Base-by-base conservation (phyloP, 345 rosid genomes). In the Viola odorata region DNA sequence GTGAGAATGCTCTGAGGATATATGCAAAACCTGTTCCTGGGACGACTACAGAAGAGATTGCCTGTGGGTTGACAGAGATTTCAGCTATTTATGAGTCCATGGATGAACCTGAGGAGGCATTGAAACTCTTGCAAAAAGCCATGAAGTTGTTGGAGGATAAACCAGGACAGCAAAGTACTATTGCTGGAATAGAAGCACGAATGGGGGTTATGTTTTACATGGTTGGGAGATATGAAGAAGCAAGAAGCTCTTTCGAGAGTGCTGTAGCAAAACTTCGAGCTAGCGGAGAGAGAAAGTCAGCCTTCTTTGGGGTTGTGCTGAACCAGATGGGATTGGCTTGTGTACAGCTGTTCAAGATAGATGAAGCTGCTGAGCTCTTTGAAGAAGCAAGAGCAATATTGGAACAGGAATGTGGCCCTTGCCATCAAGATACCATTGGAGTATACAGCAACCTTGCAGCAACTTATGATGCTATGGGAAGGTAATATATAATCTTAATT, bases 251-350 rank as follows among this genome's bases (percentile, higher is more conserved):
- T 17, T 95, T 95, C 55, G 98, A 81, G 80, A 85, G 89, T 50
- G 91, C 99, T 10, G 81, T 91, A 48, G 67, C 79, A 9, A 95
- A 91, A 67, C 96, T 95, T 57, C 77, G 98, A 54, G 85, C 84
- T 10, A 80, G 96, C 8, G 99, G 98, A 23, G 99, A 95, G 80
- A 81, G 89, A 78, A 95, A 91, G 55, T 91, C 97, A 0, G 91
- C 98, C 40, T 95, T 91, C 84, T 91, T 95, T 14, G 99, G 98
- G 50, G 98, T 95, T 57, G 87, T 91, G 51, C 64, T 95, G 81
- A 95, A 95, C 83, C 99, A 95, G 81, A 95, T 95, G 99, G 99
- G 98, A 36, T 77, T 95, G 78, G 90, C 98, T n/a, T 91, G 96
- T 68, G 96, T 95, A 17, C 99, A 88, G 70, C 74, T 95, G 69